Evolutionary conservation across 345 rosid genomes (phyloP).

Genomic region (Adansonia digitata): DNA sequence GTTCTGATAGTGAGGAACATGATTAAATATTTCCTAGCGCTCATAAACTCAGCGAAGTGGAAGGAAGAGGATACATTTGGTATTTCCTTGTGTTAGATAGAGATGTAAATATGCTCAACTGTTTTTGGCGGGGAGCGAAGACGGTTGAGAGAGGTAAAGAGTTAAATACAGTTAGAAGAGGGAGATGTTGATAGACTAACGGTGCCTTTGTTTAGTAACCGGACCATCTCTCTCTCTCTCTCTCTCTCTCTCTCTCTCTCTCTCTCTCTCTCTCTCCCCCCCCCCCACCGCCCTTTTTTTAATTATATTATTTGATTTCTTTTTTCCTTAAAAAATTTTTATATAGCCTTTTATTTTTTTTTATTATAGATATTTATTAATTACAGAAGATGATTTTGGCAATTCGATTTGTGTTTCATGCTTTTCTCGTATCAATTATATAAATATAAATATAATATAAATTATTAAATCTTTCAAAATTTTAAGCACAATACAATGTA

Average conservation of each 20-base stretch:
- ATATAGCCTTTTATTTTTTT: too few species aligned
- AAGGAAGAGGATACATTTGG: constrained; percentile 5
- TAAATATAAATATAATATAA: too few species aligned
- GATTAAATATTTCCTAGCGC: not conserved
- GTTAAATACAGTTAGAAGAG: constrained; percentile 24
- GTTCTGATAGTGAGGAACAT: constrained; percentile 11
- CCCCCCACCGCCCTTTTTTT: too few species aligned
- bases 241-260: too few species aligned
- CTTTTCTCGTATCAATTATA: too few species aligned
- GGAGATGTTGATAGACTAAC: constrained; percentile 38
- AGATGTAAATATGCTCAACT: constrained; percentile 56
- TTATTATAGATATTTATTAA: too few species aligned
- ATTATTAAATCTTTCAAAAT: too few species aligned
- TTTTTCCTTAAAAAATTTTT: too few species aligned
- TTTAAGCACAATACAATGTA: too few species aligned
- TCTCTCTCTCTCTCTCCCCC: constrained; percentile 12
- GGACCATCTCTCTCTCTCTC: constrained; percentile 17
- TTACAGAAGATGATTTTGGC: too few species aligned
- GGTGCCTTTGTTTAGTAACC: constrained; percentile 15
- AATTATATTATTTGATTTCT: not conserved
- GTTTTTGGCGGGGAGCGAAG: constrained; percentile 42
- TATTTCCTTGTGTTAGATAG: constrained; percentile 26
- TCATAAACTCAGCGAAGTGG: not conserved
- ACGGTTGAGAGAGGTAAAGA: constrained; percentile 29
- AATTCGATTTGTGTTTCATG: too few species aligned